phyloP scores from a whole-genome alignment of 2,329 filamentous ascomycete genomes.

The Parastagonospora nodorum region DNA sequence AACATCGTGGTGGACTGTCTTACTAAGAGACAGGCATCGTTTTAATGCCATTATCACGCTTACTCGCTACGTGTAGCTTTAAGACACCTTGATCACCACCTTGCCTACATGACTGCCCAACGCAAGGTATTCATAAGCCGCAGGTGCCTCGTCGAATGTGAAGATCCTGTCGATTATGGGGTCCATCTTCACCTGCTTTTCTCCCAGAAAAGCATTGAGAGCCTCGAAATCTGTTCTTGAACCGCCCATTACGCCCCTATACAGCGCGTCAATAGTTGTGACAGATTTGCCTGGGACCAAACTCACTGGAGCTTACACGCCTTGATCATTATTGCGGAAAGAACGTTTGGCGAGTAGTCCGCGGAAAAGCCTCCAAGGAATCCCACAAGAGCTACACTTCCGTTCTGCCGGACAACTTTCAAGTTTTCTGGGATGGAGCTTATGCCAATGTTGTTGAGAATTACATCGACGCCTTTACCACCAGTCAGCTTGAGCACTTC shows the following conservation, averaged over 20 bases:
- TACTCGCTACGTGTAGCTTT: too few relatives aligned
- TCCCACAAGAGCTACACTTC: conserved; percentile 31
- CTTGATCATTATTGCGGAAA: conserved; percentile 27
- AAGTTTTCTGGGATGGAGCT: conserved; percentile 22
- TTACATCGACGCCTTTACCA: conserved; percentile 50
- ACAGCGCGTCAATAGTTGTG: not conserved
- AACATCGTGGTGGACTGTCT: too few relatives aligned
- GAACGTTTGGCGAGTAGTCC: conserved; percentile 8
- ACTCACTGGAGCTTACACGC: conserved; percentile 27
- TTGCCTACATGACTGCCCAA: not conserved
- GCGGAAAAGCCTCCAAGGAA: conserved; percentile 24
- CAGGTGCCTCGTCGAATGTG: conserved; percentile 37
- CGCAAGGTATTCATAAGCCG: conserved; percentile 18
- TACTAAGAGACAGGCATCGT: too few relatives aligned
- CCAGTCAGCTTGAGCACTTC: conserved; percentile 55
- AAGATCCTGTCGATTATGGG: conserved; percentile 43
- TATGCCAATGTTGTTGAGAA: conserved; percentile 48
- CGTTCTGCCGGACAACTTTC: conserved; percentile 15
- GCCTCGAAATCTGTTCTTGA: conserved; percentile 57
- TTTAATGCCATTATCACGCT: too few relatives aligned
- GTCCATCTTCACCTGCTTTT: conserved; percentile 34
- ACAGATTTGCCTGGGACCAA: not conserved
- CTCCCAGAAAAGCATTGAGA: conserved; percentile 41
- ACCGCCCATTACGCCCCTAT: conserved; percentile 63
- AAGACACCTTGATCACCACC: too few relatives aligned